phyloP scores from a whole-genome alignment of 305 asterid genomes.

The Fraxinus angustifolia region DNA sequence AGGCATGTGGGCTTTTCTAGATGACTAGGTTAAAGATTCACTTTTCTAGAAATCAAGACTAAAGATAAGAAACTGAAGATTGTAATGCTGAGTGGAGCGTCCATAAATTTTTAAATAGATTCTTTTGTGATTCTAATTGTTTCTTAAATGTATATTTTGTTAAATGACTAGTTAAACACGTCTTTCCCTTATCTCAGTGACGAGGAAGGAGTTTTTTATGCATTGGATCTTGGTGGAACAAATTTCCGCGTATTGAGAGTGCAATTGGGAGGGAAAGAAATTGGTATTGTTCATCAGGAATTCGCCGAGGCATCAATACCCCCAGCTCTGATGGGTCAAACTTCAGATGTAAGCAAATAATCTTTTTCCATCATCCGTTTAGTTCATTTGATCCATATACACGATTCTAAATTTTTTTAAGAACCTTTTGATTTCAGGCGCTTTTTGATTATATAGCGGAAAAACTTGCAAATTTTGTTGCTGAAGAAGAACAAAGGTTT shows the following conservation, averaged over 20 bases:
- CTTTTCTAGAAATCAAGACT: background rate
- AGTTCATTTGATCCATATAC: background rate
- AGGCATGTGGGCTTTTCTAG: background rate
- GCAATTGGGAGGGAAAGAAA: background rate
- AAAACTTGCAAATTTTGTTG: conserved; percentile 69
- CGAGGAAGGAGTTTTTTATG: background rate
- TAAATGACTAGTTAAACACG: background rate
- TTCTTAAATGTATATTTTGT: background rate
- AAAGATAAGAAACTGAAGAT: background rate
- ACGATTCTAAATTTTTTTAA: background rate
- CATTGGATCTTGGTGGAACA: background rate
- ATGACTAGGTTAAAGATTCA: background rate
- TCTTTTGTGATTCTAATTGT: background rate
- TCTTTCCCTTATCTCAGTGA: background rate
- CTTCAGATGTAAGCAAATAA: conserved; percentile 53
- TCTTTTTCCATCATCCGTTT: background rate
- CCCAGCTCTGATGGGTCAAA: conserved; percentile 69
- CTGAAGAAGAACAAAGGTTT: conserved; percentile 56
- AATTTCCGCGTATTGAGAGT: background rate
- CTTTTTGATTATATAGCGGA: conserved; percentile 83
- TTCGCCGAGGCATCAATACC: conserved; percentile 29
- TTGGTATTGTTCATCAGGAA: background rate
- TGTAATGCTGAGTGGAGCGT: background rate
- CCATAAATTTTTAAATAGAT: background rate
- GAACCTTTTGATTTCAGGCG: conserved; percentile 44